These are phyloP conservation scores for Pulveroboletus sp. DNA, from an alignment of 768 basidiomycete species.

Conservation along the genomic window DNA sequence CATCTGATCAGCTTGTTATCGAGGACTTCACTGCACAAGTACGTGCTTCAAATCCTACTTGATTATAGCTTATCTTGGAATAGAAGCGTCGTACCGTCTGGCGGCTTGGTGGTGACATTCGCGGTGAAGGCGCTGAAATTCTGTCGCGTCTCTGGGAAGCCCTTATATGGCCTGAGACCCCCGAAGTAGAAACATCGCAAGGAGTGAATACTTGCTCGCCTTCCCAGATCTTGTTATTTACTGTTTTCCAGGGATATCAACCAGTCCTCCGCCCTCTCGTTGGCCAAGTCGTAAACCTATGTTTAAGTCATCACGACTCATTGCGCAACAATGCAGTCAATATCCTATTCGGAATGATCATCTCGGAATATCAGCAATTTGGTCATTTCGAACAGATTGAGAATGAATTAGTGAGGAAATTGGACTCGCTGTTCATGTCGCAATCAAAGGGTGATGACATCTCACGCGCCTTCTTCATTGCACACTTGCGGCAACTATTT, in stretches of 20 bases:
- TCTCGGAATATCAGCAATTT: slow-evolving; percentile 82
- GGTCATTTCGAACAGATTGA: slow-evolving; percentile 87
- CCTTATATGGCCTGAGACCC: slow-evolving; percentile 68
- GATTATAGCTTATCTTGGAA: slow-evolving; percentile 4
- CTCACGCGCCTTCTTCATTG: slow-evolving; percentile 88
- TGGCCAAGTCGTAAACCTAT: slow-evolving; percentile 85
- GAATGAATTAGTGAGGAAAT: slow-evolving; percentile 83
- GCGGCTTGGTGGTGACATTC: slow-evolving; percentile 93
- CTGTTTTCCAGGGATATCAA: slow-evolving; percentile 67
- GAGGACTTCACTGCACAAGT: slow-evolving; percentile 96
- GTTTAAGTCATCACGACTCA: slow-evolving; percentile 92
- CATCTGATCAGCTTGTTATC: slow-evolving; percentile 87
- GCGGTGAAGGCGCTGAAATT: slow-evolving; percentile 84
- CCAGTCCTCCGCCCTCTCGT: slow-evolving; percentile 76
- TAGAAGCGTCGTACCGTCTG: slow-evolving; percentile 94
- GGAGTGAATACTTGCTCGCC: slow-evolving; percentile 47
- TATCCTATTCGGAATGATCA: slow-evolving; percentile 93
- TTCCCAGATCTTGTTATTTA: not conserved
- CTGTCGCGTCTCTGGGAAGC: slow-evolving; percentile 81
- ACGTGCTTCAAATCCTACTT: slow-evolving; percentile 9
- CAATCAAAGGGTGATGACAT: slow-evolving; percentile 89
- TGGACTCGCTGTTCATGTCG: slow-evolving; percentile 91
- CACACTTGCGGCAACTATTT: slow-evolving; percentile 85
- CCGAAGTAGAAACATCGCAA: slow-evolving; percentile 47
- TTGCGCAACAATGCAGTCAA: slow-evolving; percentile 86